Base-by-base conservation (phyloP, 129 eudicot species). In the Arctium lappa region DNA sequence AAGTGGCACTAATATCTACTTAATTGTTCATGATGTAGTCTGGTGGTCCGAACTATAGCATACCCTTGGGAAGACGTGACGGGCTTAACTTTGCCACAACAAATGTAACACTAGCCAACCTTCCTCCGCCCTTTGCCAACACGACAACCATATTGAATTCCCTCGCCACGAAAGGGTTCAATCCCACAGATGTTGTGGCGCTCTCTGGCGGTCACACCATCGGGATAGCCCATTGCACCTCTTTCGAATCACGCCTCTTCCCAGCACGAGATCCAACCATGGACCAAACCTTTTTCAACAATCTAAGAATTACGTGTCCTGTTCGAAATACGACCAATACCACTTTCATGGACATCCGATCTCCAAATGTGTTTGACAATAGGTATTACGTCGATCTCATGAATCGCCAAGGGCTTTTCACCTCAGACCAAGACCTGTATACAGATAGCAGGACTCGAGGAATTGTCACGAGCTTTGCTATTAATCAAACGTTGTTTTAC, bases 151-250 rank as follows among this genome's bases (percentile, higher is more conserved):
- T 87, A 82, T 85, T 91, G 74, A 63, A 63, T 6, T 78, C 86
- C 22, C 85, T 93, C 7, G 83, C 86, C 10, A 39, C 81, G 75
- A 87, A 86, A 40, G 79, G 81, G 65, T 83, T 92, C 76, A 79
- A 80, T 33, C 81, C 93, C 60, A 91, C 89, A 2, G 95, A 92
- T 7, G 87, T 86, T 1, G 95, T 93, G 6, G 91, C 95, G 6
- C 92, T 93, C 53, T 91, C 92, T 15, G 97, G 93, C 0, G 95
- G 86, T 71, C 97, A 90, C 88, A 89, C 97, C 44, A 86, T 92
- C 31, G 97, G 97, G 5, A 27, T 81, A 18, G 56, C 90, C 72
- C 88, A 84, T n/a, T 92, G 95, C 87, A 22, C 71, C 16, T 84
- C 95, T 79, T 87, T 92, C 88, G 72, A 85, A 11, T 0, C 5